Conservation (phyloP, 805 yeast genomes). For the Hanseniaspora singularis region DNA sequence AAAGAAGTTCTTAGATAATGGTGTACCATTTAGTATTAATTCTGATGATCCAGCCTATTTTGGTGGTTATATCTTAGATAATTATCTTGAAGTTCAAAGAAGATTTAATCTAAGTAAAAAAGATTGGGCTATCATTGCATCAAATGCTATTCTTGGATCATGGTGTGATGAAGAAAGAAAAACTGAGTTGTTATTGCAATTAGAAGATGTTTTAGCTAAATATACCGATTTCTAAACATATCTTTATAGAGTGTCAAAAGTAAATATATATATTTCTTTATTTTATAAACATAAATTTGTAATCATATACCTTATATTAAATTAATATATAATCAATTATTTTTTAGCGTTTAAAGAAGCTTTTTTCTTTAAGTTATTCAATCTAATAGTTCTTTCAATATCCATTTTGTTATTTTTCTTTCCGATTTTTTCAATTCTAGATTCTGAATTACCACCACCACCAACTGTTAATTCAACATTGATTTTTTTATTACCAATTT, state of each 20-base stretch:
- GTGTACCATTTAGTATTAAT: conserved; percentile 63
- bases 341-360: conserved; percentile 15
- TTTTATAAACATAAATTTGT: too few relatives aligned
- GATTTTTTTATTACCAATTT: conserved; percentile 59
- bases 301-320: too few relatives aligned
- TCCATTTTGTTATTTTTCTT: conserved; percentile 66
- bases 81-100: conserved; percentile 54
- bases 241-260: too few relatives aligned
- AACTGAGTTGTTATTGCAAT: conserved; percentile 33
- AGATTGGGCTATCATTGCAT: conserved; percentile 54
- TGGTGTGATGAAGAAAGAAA: conserved; percentile 57
- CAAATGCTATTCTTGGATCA: conserved; percentile 57
- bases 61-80: conserved; percentile 74
- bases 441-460: conserved; percentile 85
- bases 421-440: conserved; percentile 55
- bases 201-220: conserved; percentile 34
- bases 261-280: background rate
- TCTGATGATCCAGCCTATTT: conserved; percentile 75
- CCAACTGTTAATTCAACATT: conserved; percentile 96
- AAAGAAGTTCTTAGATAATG: conserved; percentile 43
- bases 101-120: conserved; percentile 49
- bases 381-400: conserved; percentile 54
- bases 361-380: conserved; percentile 35
- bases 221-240: conserved; percentile 20
- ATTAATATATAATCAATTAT: background rate